Conservation (phyloP, 2,329 filamentous ascomycete species). For the Talaromyces sp. region DNA sequence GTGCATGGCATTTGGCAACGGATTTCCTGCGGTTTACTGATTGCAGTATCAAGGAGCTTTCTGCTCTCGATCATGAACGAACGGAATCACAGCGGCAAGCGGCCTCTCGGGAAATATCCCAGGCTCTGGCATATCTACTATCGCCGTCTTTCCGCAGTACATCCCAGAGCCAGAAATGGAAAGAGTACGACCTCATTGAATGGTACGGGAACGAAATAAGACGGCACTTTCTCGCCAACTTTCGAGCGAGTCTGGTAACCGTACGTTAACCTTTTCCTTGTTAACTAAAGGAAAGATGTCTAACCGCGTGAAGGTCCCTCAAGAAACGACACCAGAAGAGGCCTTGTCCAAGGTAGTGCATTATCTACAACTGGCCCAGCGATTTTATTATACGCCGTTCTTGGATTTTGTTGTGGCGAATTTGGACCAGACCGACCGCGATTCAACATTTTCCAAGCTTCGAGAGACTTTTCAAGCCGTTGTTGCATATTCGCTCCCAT, state of each 20-base stretch:
- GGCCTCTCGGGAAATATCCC: constrained; percentile 24
- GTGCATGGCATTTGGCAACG: constrained; percentile 37
- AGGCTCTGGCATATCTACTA: constrained; percentile 30
- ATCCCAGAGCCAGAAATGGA: constrained; percentile 11
- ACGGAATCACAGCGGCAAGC: constrained; percentile 16
- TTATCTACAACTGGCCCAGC: constrained; percentile 30
- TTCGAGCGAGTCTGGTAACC: constrained; percentile 26
- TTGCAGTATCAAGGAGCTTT: constrained; percentile 24
- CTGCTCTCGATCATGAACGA: constrained; percentile 17
- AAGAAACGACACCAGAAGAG: constrained; percentile 16
- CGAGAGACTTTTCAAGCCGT: constrained; percentile 41
- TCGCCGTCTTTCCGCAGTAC: constrained; percentile 15
- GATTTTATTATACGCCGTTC: constrained; percentile 33
- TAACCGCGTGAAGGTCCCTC: constrained; percentile 19
- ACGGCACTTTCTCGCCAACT: constrained; percentile 37
- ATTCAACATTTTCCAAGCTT: constrained; percentile 30
- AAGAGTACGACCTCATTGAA: constrained; percentile 27
- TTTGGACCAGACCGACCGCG: constrained; percentile 21
- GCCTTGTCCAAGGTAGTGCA: constrained; percentile 27
- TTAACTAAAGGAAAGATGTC: not conserved
- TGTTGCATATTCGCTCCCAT: constrained; percentile 43
- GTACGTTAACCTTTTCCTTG: constrained; percentile 18
- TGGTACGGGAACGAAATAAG: constrained; percentile 42
- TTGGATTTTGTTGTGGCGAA: constrained; percentile 28
- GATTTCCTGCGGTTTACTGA: constrained; percentile 35